Conservation (phyloP, 257 asterid species). For the Solanum chmielewskii region DNA sequence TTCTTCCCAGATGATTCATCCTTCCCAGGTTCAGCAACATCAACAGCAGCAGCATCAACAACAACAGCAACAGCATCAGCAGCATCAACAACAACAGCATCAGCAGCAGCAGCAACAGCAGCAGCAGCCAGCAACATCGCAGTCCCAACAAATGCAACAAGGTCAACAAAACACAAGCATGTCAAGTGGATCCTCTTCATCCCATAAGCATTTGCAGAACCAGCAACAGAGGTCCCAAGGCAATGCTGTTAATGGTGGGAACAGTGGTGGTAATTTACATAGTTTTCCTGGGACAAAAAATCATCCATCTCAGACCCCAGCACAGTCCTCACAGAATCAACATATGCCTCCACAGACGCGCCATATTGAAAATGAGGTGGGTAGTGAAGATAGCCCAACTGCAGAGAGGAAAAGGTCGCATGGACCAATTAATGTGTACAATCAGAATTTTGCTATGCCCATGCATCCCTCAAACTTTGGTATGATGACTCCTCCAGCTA, state of each 20-base stretch:
- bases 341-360: constrained; percentile 29
- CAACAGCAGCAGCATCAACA: constrained; percentile 22
- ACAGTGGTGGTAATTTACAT: constrained; percentile 33
- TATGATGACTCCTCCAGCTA: constrained; percentile 47
- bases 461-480: constrained; percentile 65
- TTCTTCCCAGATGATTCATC: constrained; percentile 78
- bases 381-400: constrained; percentile 50
- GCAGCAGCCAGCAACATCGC: constrained; percentile 26
- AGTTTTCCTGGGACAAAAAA: constrained; percentile 36
- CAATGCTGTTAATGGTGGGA: constrained; percentile 14
- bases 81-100: constrained; percentile 15
- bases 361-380: constrained; percentile 47
- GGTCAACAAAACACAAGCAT: constrained; percentile 37
- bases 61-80: constrained; percentile 21
- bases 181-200: constrained; percentile 45
- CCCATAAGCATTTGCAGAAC: constrained; percentile 62
- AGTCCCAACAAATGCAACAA: constrained; percentile 38
- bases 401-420: constrained; percentile 51
- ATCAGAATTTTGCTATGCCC: constrained; percentile 56
- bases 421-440: constrained; percentile 43
- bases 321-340: constrained; percentile 32
- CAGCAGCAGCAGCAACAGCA: constrained; percentile 11
- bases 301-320: constrained; percentile 39
- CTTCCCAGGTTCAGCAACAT: constrained; percentile 41
- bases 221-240: constrained; percentile 50